phyloP scores from a whole-genome alignment of 176 grass and related monocot genomes.

The maize (Zea mays) region Zm-B73-REFERENCE-NAM-5.0 NC_050099.1:246951501-246952000 shows the following conservation, averaged over 20 bases:
- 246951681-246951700: constrained; percentile 96
- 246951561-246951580: neutral
- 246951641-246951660: constrained; percentile 6
- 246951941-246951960: constrained; percentile 61
- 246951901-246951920: constrained; percentile 71
- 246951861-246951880: constrained; percentile 93
- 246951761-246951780: constrained; percentile 87
- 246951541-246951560: constrained; percentile 7
- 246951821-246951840: constrained; percentile 94
- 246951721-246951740: constrained; percentile 81
- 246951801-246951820: constrained; percentile 68
- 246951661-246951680: constrained; percentile 76
- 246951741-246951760: constrained; percentile 94
- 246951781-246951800: constrained; percentile 93
- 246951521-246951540: neutral
- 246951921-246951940: constrained; percentile 84
- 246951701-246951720: constrained; percentile 92
- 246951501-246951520: constrained; percentile 24
- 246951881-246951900: constrained; percentile 78
- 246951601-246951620: constrained; percentile 31
- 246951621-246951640: constrained; percentile 13
- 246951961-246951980: constrained; percentile 9
- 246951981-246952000: constrained; percentile 3
- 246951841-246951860: constrained; percentile 91
- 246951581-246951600: neutral